Conservation (phyloP, 192 early-diverging fungal genomes). For the Coemansia sp. region DNA sequence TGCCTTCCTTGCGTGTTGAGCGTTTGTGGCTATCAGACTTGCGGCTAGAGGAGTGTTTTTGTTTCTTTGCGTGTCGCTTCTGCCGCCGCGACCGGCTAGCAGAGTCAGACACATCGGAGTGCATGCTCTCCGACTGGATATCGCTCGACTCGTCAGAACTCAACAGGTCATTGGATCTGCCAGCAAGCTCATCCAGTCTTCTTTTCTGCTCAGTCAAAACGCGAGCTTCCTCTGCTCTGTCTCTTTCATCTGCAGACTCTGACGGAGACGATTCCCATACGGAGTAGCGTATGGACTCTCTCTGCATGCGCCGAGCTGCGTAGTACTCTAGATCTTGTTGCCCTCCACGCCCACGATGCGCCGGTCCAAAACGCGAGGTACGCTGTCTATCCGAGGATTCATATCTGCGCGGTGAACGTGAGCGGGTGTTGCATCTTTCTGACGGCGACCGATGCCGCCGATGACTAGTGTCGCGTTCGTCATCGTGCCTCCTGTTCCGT, state of each 20-base stretch:
- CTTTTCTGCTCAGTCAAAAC: constrained; percentile 31
- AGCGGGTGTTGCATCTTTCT: not conserved
- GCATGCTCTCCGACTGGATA: not conserved
- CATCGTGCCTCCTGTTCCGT: constrained; percentile 1
- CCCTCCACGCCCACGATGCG: constrained; percentile 5
- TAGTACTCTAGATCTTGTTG: constrained; percentile 33
- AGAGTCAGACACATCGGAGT: not conserved
- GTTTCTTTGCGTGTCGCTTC: constrained; percentile 5
- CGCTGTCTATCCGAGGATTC: not conserved
- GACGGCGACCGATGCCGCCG: not conserved
- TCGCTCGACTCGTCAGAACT: constrained; percentile 11
- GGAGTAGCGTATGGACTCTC: constrained; percentile 45
- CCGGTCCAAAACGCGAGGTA: not conserved
- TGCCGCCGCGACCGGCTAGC: not conserved
- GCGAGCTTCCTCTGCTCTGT: constrained; percentile 30
- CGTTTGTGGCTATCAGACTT: constrained; percentile 18
- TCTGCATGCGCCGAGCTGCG: constrained; percentile 37
- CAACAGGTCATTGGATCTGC: constrained; percentile 14
- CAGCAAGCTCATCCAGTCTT: constrained; percentile 17
- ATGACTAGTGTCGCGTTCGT: not conserved
- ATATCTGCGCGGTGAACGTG: not conserved
- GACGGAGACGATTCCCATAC: constrained; percentile 63
- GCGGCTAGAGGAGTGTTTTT: not conserved
- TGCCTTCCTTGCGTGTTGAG: constrained; percentile 19
- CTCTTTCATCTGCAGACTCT: constrained; percentile 52